Evolutionary conservation across 345 rosid genomes (phyloP), one percentile per base, ranked within the genome.

Genomic region (Carallia brachiata): DNA sequence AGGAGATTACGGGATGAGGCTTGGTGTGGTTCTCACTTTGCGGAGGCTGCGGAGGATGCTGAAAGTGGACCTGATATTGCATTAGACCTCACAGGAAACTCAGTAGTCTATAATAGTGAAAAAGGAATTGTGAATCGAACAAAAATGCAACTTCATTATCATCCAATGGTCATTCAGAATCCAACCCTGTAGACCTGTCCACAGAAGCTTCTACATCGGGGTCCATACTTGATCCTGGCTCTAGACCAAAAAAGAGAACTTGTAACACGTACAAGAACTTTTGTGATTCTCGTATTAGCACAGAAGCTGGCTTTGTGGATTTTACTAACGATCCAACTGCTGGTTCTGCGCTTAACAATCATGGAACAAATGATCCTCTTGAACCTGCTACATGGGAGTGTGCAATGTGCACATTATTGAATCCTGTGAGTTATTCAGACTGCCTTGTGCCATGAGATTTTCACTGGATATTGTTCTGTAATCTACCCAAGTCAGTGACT

Each of bases 1-100:
- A 95, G 97, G 76, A 81, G 97, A 67, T 70, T 86, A 18, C 87
- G 82, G 78, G 97, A 92, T 83, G 97, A 90, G 66, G 76, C 92
- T 16, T 88, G 97, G 93, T 90, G 97, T 70, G 97, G 86, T 69
- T 95, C 96, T 65, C 84, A 80, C 53, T 79, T 79, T 36, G 75
- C 73, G 52, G 92, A 81, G 74, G 76, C 31, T 71, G 70, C 62
- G 15, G 83, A 67, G 74, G 89, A 82, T 57, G 80, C 61, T 68
- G 95, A 84, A 65, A 75, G 72, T 66, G 55, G 74, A 54, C 28
- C 67, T 78, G 80, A 74, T 77, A 27, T 75, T n/a, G 55, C 66
- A 27, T 76, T 69, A 69, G 85, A 82, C 55, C 63, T 37, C 57
- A n/a, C 70, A 47, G 73, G 71, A 62, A 72, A 68, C 70, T 69